phyloP scores from a whole-genome alignment of 2,329 filamentous ascomycete species.

The Endothia cerciana region DNA sequence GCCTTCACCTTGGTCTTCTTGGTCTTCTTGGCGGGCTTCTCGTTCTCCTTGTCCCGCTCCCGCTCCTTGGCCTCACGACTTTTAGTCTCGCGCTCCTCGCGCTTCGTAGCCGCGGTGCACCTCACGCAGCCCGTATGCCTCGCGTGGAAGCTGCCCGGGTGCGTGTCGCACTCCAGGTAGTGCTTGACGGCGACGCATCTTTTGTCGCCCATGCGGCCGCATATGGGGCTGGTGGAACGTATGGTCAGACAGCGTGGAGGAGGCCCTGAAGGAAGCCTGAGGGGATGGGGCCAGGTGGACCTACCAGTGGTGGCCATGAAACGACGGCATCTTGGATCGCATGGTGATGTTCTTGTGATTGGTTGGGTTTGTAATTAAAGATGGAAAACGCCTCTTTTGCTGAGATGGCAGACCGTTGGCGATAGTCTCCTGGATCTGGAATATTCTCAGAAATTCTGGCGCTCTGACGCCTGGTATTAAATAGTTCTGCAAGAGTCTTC shows the following conservation, averaged over 20 bases:
- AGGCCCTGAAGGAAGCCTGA: not conserved
- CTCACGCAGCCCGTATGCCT: not conserved
- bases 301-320: slow-evolving; percentile 22
- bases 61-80: slow-evolving; percentile 34
- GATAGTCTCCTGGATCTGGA: too few relatives aligned
- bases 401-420: too few relatives aligned
- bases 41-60: slow-evolving; percentile 14
- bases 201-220: not conserved
- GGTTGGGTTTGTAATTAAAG: not conserved
- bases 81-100: not conserved
- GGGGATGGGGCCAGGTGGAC: not conserved
- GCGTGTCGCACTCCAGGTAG: not conserved
- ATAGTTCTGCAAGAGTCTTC: too few relatives aligned
- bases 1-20: slow-evolving; percentile 11
- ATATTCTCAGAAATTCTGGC: too few relatives aligned
- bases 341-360: not conserved
- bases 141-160: slow-evolving; percentile 7
- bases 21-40: slow-evolving; percentile 4
- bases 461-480: too few relatives aligned
- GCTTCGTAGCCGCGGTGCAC: slow-evolving; percentile 2
- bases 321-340: slow-evolving; percentile 14
- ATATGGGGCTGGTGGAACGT: not conserved
- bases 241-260: not conserved
- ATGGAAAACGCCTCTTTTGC: not conserved
- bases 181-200: slow-evolving; percentile 4